These are phyloP conservation scores for Cutaneotrichosporon sp. DNA, from an alignment of 1,284 basidiomycete genomes.

Conservation along the genomic window DNA sequence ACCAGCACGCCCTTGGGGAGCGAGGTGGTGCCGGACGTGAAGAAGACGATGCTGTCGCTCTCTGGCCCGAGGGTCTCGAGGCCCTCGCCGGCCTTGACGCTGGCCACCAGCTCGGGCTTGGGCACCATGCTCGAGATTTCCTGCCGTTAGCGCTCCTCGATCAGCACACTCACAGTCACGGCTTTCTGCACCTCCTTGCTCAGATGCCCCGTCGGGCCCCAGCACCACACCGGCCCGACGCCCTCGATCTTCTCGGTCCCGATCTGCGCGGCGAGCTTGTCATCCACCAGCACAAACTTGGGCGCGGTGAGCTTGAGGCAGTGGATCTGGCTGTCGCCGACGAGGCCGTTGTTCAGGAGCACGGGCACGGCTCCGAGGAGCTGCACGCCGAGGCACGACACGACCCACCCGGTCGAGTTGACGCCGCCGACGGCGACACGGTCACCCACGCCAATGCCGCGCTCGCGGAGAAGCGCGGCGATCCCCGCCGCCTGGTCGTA, in stretches of 20 bases:
- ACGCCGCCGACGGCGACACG: conserved; percentile 42
- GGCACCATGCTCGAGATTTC: background rate
- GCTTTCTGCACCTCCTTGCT: background rate
- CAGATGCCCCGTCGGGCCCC: conserved; percentile 9
- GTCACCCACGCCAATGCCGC: conserved; percentile 35
- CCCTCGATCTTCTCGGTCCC: conserved; percentile 13
- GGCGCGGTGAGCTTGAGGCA: conserved; percentile 35
- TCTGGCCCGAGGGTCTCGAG: conserved; percentile 35
- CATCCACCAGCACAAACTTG: conserved; percentile 36
- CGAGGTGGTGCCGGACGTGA: conserved; percentile 41
- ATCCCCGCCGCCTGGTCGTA: conserved; percentile 27
- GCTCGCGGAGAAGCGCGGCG: conserved; percentile 37
- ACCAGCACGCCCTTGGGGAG: conserved; percentile 43
- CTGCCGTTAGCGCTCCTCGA: background rate
- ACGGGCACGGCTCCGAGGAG: conserved; percentile 45
- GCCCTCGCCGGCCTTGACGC: conserved; percentile 11
- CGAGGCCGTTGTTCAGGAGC: conserved; percentile 28
- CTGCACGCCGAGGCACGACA: conserved; percentile 41
- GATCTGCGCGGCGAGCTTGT: conserved; percentile 33
- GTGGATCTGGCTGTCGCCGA: conserved; percentile 31
- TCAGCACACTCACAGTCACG: background rate
- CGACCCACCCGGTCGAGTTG: conserved; percentile 34
- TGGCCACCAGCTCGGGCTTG: background rate
- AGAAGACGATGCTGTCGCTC: conserved; percentile 45
- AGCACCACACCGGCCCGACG: conserved; percentile 14